Percentiles rank a stretch among this genome's conserved stretches.
Evolutionary conservation across 1,284 basidiomycete species (phyloP).

Genomic region (Pseudozyma sp.): DNA sequence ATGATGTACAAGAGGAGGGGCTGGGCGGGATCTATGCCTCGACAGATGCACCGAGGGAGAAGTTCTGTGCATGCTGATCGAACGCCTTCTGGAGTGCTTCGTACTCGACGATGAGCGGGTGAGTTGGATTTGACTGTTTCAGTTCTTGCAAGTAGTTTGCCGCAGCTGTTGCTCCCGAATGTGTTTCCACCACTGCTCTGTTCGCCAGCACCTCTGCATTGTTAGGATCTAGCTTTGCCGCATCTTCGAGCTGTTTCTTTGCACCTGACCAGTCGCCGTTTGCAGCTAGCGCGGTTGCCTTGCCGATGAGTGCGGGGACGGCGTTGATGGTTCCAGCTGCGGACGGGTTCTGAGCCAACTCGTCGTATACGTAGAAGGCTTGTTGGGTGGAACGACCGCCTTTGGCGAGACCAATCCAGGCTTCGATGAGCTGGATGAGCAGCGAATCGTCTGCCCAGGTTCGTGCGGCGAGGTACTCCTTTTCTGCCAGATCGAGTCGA

Average conservation of each 20-base stretch:
- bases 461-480: constrained; percentile 62
- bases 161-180: neutral
- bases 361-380: constrained; percentile 68
- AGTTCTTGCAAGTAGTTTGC: constrained; percentile 15
- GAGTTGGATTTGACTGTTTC: constrained; percentile 18
- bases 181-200: constrained; percentile 34
- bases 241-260: constrained; percentile 49
- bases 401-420: constrained; percentile 62
- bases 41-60: constrained; percentile 19
- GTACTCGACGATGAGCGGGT: constrained; percentile 36
- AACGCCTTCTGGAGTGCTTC: constrained; percentile 20
- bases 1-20: neutral
- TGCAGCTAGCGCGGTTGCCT: constrained; percentile 59
- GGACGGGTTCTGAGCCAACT: constrained; percentile 62
- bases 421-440: constrained; percentile 67
- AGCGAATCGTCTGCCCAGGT: constrained; percentile 65
- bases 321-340: constrained; percentile 41
- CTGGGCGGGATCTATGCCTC: constrained; percentile 11
- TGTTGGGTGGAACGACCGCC: constrained; percentile 66
- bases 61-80: constrained; percentile 23
- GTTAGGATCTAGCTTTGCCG: constrained; percentile 30
- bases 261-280: constrained; percentile 47
- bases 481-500: constrained; percentile 63
- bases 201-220: constrained; percentile 52
- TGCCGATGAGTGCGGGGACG: constrained; percentile 56